These are phyloP conservation scores for Sphaerulina vaccinii DNA, from an alignment of 2,329 filamentous ascomycete genomes.

Conservation along the genomic window DNA sequence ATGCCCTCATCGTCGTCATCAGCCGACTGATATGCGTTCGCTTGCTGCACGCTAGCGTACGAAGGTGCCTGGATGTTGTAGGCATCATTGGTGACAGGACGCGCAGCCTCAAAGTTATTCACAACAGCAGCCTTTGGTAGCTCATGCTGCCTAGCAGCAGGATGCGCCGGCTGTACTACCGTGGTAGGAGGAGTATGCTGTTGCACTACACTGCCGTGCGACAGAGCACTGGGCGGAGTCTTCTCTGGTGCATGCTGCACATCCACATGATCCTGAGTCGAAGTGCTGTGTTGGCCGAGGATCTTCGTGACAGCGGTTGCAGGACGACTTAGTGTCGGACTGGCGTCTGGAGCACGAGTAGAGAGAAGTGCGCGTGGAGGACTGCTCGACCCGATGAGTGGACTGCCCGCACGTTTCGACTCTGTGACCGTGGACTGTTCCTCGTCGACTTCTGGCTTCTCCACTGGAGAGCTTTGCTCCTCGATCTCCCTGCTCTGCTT, in stretches of 20 bases:
- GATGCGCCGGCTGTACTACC: conserved; percentile 22
- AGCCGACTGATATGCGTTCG: conserved; percentile 34
- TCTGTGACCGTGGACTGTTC: conserved; percentile 23
- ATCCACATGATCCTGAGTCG: conserved; percentile 17
- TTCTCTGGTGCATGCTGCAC: conserved; percentile 18
- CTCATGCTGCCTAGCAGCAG: conserved; percentile 21
- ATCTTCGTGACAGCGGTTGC: conserved; percentile 36
- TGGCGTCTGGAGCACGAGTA: conserved; percentile 30
- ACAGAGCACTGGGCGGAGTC: conserved; percentile 23
- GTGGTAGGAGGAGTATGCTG: conserved; percentile 30
- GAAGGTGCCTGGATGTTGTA: conserved; percentile 8
- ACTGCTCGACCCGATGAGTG: conserved; percentile 37
- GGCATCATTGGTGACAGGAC: conserved; percentile 15
- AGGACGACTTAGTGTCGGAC: conserved; percentile 34
- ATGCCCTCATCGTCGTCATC: conserved; percentile 47
- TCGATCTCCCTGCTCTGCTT: conserved; percentile 27
- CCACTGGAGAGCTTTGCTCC: conserved; percentile 22
- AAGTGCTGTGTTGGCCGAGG: conserved; percentile 31
- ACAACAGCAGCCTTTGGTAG: conserved; percentile 25
- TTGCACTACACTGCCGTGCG: conserved; percentile 20
- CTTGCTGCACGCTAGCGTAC: conserved; percentile 11
- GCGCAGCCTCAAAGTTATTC: conserved; percentile 21
- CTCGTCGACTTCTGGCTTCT: conserved; percentile 20
- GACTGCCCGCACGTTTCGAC: conserved; percentile 28
- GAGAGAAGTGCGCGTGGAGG: conserved; percentile 30